These are phyloP conservation scores for Plasmodium gonderi DNA, from an alignment of 169 alveolate species.

Conservation along the genomic window DNA sequence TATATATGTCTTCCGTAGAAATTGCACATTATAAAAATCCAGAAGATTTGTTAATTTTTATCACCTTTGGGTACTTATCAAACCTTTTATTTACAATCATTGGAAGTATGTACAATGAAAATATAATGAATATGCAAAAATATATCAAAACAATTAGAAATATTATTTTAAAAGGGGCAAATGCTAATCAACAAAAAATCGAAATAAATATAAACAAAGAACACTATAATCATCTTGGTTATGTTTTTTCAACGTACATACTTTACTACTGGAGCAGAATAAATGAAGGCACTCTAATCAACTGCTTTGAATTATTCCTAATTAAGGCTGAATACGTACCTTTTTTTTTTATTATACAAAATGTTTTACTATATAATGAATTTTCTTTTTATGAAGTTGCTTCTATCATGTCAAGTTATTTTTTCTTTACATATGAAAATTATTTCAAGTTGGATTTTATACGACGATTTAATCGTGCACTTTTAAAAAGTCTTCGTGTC, in stretches of 20 bases:
- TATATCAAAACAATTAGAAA: constrained; percentile 16
- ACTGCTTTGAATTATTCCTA: constrained; percentile 81
- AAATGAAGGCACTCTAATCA: constrained; percentile 83
- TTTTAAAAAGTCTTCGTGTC: constrained; percentile 16
- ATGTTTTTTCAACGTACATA: constrained; percentile 80
- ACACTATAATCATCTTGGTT: constrained; percentile 75
- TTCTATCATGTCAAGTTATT: constrained; percentile 53
- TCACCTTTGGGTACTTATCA: constrained; percentile 77
- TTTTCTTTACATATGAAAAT: constrained; percentile 56
- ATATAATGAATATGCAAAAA: constrained; percentile 21
- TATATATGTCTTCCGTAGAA: constrained; percentile 84
- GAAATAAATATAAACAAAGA: constrained; percentile 12
- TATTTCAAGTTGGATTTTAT: constrained; percentile 7
- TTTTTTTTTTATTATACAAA: constrained; percentile 79
- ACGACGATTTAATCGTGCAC: neutral
- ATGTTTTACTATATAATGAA: constrained; percentile 78
- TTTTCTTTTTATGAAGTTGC: constrained; percentile 76
- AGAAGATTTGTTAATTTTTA: constrained; percentile 80
- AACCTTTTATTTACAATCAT: constrained; percentile 74
- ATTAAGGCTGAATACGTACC: constrained; percentile 84
- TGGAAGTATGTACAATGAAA: constrained; percentile 74
- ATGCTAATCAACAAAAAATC: neutral
- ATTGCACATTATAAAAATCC: constrained; percentile 80
- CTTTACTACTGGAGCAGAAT: constrained; percentile 84
- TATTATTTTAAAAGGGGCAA: neutral